These are phyloP conservation scores for Gentiana dahurica DNA, from an alignment of 257 asterid species.

Conservation along the genomic window DNA sequence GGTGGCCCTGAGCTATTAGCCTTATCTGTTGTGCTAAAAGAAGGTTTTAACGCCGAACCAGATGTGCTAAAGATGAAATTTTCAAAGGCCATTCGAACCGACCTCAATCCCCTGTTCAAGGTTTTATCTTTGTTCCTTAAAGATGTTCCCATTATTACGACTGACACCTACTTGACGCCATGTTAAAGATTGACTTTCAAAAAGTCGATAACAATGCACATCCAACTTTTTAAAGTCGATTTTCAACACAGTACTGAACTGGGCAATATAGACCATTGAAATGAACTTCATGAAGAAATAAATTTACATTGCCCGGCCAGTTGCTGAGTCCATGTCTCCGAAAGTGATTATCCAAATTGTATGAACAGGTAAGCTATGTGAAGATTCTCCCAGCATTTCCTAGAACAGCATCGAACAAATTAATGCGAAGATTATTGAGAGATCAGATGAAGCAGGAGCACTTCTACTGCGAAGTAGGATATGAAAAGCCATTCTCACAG, in stretches of 20 bases:
- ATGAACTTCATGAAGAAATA: too few relatives aligned
- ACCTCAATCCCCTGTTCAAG: slow-evolving; percentile 83
- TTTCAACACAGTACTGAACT: background rate
- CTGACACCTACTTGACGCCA: too few relatives aligned
- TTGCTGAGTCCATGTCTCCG: too few relatives aligned
- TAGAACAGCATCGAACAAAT: slow-evolving; percentile 74
- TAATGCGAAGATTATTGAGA: slow-evolving; percentile 63
- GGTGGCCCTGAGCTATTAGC: slow-evolving; percentile 80
- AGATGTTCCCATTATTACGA: too few relatives aligned
- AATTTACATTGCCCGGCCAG: background rate
- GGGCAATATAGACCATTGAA: too few relatives aligned
- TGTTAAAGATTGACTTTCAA: too few relatives aligned
- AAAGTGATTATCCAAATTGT: background rate
- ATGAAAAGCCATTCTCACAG: slow-evolving; percentile 9
- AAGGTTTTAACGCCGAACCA: slow-evolving; percentile 29
- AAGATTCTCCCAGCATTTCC: slow-evolving; percentile 62
- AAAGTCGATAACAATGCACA: too few relatives aligned
- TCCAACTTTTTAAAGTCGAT: too few relatives aligned
- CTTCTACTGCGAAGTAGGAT: slow-evolving; percentile 39
- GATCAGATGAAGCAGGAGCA: slow-evolving; percentile 58
- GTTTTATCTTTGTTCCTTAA: slow-evolving; percentile 19
- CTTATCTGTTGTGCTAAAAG: slow-evolving; percentile 56
- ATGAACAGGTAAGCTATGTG: slow-evolving; percentile 50
- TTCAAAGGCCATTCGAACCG: slow-evolving; percentile 54
- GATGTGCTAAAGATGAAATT: slow-evolving; percentile 44